Percentiles rank a stretch among this genome's conserved stretches.
Evolutionary conservation across 352 stramenopile species (phyloP).

Genomic region (Stephanocyclus meneghinianus): DNA sequence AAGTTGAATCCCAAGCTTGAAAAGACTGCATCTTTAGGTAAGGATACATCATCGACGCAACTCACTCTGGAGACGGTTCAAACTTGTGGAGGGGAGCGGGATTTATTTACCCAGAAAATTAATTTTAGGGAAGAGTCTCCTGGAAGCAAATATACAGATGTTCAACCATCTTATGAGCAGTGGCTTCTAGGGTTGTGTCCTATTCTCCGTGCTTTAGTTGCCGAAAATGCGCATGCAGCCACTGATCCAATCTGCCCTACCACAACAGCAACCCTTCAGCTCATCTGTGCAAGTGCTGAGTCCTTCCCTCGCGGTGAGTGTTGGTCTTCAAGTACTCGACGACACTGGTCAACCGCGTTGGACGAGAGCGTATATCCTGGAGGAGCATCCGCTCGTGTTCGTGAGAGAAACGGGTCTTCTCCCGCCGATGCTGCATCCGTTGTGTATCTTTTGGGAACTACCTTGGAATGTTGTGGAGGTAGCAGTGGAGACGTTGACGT

Average conservation of each 20-base stretch:
- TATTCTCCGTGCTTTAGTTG: constrained; percentile 46
- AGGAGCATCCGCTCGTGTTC: constrained; percentile 23
- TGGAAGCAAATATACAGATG: constrained; percentile 10
- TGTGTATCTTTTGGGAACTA: constrained; percentile 61
- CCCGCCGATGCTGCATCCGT: constrained; percentile 61
- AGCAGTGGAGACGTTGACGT: constrained; percentile 50
- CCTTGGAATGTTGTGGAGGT: constrained; percentile 70
- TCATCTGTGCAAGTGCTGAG: constrained; percentile 69
- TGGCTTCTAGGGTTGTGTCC: constrained; percentile 47
- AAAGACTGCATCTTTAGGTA: background rate
- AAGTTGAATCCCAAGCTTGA: constrained; percentile 54
- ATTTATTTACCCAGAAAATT: background rate
- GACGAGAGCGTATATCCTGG: constrained; percentile 43
- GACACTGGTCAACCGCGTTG: constrained; percentile 52
- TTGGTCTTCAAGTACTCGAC: constrained; percentile 62
- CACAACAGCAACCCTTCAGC: constrained; percentile 36
- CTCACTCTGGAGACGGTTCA: background rate
- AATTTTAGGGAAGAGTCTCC: background rate
- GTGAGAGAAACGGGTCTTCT: constrained; percentile 51
- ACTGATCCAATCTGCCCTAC: constrained; percentile 14
- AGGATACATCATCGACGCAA: constrained; percentile 7
- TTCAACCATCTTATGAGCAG: constrained; percentile 14
- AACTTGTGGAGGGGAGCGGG: background rate
- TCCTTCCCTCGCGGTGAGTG: constrained; percentile 74
- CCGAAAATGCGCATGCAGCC: constrained; percentile 15